Evolutionary conservation across 2,329 filamentous ascomycete species (phyloP).

Genomic region (Calonectria multiphialidica): DNA sequence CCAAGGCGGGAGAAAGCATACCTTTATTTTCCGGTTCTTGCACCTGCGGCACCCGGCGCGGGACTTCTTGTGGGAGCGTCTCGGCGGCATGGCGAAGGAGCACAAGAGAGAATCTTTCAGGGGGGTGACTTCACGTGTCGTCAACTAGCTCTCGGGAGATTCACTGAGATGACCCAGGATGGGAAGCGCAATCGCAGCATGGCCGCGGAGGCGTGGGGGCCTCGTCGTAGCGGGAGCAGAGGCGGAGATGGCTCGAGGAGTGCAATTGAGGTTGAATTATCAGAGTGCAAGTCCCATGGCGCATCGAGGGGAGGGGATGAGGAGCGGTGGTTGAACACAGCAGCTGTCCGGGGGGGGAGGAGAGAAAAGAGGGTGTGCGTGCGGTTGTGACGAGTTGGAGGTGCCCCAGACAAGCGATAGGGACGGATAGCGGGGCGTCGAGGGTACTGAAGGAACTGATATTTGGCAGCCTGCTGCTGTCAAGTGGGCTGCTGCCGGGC

Average conservation of each 20-base stretch:
- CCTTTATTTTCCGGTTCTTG: slow-evolving; percentile 79
- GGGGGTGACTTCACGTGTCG: slow-evolving; percentile 32
- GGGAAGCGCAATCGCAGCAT: slow-evolving; percentile 45
- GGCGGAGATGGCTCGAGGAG: background rate
- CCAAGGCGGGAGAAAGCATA: slow-evolving; percentile 44
- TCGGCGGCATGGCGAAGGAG: slow-evolving; percentile 66
- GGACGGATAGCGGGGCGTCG: slow-evolving; percentile 25
- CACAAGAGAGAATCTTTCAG: slow-evolving; percentile 2
- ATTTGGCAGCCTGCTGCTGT: slow-evolving; percentile 23
- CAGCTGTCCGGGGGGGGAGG: slow-evolving; percentile 36
- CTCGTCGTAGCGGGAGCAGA: slow-evolving; percentile 28
- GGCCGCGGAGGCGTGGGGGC: slow-evolving; percentile 44
- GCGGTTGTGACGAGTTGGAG: slow-evolving; percentile 15
- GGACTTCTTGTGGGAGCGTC: slow-evolving; percentile 78
- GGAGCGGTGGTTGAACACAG: slow-evolving; percentile 43
- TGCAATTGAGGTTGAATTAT: slow-evolving; percentile 38
- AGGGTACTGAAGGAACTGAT: slow-evolving; percentile 7
- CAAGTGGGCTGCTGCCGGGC: slow-evolving; percentile 16
- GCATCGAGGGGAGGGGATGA: slow-evolving; percentile 28
- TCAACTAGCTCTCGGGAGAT: slow-evolving; percentile 37
- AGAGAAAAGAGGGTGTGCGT: slow-evolving; percentile 27
- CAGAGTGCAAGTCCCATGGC: slow-evolving; percentile 34
- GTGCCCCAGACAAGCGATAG: slow-evolving; percentile 19
- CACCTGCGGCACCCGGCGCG: slow-evolving; percentile 75
- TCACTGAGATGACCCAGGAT: slow-evolving; percentile 42